Conservation (phyloP, 75 land plant species). For the Sequoia sempervirens region DNA sequence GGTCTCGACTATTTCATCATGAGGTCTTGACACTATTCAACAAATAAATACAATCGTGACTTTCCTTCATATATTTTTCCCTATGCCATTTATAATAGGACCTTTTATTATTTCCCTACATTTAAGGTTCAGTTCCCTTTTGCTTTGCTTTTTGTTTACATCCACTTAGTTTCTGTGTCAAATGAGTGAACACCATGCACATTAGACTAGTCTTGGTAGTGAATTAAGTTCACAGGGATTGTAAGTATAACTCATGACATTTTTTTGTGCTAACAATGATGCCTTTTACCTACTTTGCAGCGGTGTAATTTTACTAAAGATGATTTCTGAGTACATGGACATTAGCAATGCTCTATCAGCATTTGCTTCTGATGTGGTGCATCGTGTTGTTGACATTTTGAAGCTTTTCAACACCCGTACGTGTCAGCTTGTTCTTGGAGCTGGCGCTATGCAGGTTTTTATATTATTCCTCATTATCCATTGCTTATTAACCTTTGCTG, state of each 20-base stretch:
- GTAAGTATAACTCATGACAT: neutral
- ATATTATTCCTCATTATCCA: neutral
- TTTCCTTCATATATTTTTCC: neutral
- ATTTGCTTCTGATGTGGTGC: conserved; percentile 83
- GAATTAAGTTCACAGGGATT: neutral
- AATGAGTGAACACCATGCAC: neutral
- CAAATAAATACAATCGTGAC: neutral
- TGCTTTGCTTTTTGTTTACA: neutral
- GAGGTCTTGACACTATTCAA: neutral
- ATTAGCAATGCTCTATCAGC: conserved; percentile 71
- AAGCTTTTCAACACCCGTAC: conserved; percentile 88
- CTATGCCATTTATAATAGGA: neutral
- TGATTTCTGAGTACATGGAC: conserved; percentile 92
- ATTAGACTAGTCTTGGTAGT: neutral
- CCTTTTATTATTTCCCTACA: neutral
- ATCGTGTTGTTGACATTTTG: conserved; percentile 80
- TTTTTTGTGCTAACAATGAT: neutral
- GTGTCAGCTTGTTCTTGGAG: conserved; percentile 97
- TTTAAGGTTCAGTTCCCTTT: neutral
- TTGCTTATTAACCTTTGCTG: neutral
- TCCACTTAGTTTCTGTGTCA: neutral
- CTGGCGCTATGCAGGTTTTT: conserved; percentile 94
- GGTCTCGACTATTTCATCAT: neutral
- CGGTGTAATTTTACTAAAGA: conserved; percentile 91
- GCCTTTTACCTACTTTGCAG: conserved; percentile 32